Conservation (phyloP, 352 stramenopile genomes). For the Phytophthora ohioensis region DNA sequence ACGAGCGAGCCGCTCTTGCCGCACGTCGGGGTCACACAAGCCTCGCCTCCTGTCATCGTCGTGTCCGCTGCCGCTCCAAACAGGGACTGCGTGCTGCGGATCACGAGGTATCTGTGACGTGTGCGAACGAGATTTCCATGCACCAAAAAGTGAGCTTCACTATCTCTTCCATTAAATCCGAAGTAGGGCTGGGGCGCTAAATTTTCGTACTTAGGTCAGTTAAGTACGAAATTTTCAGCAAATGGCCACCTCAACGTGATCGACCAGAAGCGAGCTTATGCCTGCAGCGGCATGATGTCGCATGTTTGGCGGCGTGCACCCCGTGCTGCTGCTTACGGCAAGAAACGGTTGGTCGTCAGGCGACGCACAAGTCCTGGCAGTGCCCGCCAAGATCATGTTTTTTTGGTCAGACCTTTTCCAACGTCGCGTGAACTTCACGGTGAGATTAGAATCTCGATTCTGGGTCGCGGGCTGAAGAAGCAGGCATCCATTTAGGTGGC, state of each 20-base stretch:
- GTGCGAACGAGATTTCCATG: conserved; percentile 15
- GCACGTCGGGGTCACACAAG: conserved; percentile 82
- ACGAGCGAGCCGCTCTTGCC: conserved; percentile 84
- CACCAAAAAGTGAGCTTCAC: conserved; percentile 2
- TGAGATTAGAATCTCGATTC: no score
- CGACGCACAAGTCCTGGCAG: no score
- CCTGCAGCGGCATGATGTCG: no score
- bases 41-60: conserved; percentile 24
- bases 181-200: conserved; percentile 3
- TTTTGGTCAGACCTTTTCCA: no score
- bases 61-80: conserved; percentile 9
- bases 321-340: no score
- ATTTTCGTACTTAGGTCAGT: conserved; percentile 19
- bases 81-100: conserved; percentile 16
- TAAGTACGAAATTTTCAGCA: background rate
- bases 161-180: conserved; percentile 26
- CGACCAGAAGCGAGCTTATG: background rate
- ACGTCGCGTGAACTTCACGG: no score
- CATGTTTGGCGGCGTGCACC: no score
- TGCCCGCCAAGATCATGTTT: no score
- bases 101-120: conserved; percentile 20
- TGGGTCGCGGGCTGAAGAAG: no score
- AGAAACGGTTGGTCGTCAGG: no score
- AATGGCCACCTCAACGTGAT: conserved; percentile 13
- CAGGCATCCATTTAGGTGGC: no score